Evolutionary conservation across 257 asterid species (phyloP).

Genomic region (Nicotiana attenuata): DNA sequence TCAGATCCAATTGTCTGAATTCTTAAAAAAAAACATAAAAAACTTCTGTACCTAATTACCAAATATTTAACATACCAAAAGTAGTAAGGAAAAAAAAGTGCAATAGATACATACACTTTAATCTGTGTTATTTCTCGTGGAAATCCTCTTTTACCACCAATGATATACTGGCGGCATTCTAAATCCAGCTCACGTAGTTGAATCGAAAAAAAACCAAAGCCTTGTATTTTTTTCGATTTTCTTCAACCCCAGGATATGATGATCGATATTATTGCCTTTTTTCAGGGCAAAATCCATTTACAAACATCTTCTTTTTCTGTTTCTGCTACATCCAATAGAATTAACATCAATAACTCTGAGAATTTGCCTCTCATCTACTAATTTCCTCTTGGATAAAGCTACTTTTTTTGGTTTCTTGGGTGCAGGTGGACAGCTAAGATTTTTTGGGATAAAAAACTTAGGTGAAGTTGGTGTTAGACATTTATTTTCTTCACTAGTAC

Average conservation of each 20-base stretch:
- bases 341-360: conserved; percentile 14
- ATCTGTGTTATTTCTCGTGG: background rate
- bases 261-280: too few species aligned
- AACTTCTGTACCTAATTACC: background rate
- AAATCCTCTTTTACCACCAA: too few species aligned
- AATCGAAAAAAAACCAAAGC: too few species aligned
- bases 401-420: conserved; percentile 39
- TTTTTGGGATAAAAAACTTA: conserved; percentile 35
- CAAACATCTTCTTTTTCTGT: conserved; percentile 29
- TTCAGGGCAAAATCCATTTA: background rate
- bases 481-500: too few species aligned
- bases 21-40: background rate
- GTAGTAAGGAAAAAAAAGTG: too few species aligned
- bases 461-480: conserved; percentile 41
- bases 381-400: conserved; percentile 41
- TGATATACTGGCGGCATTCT: too few species aligned
- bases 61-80: background rate
- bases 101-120: background rate
- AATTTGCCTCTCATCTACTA: conserved; percentile 21
- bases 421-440: conserved; percentile 52
- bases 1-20: background rate
- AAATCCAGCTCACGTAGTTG: too few species aligned
- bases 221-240: too few species aligned
- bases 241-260: too few species aligned
- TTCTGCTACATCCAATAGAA: conserved; percentile 3